Base-by-base conservation (phyloP, 2,329 filamentous ascomycete species). In the Penicillium fuscoglaucum region DNA sequence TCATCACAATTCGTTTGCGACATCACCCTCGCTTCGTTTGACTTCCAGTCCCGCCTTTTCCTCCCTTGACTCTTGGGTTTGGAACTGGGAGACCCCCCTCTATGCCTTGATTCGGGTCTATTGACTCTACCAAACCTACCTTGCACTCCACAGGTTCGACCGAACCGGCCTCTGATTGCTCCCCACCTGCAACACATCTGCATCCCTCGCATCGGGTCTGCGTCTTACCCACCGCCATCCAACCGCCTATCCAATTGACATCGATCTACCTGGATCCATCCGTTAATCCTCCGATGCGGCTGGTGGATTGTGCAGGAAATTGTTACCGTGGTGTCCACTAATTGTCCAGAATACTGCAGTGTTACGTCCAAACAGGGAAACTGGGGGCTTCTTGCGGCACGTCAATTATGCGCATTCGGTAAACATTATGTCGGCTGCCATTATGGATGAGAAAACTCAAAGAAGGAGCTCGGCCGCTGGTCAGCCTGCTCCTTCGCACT, bases 401-500 rank as follows among this genome's bases (percentile, higher is more conserved):
- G 62, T 67, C 65, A 67, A 67, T 60, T 48, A 68, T 69, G 68
- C 65, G 61, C 55, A 64, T 58, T 54, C 52, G 52, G 26, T 62
- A 62, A 54, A 53, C 13, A 58, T 44, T 55, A 61, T 65, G 59
- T 57, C 61, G 51, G 47, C 57, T 60, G 51, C 52, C 55, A 64
- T 53, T 31, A 73, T 71, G 68, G 66, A 73, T 41, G 60, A 50
- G 45, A 68, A 64, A 61, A 54, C 58, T 47, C 65, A 67, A 53
- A 68, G 60, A 53, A 68, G 61, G 53, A 69, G 65, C 55, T 64
- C 63, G 57, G 60, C 66, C 51, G 63, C 63, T 33, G 66, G 62
- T 58, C 66, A 68, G 41, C 55, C 62, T 26, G 62, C 62, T 52
- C 63, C 66, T 51, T 68, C 66, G 21, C 63, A 69, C 60, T 45